phyloP scores from a whole-genome alignment of 1,139 yeast genomes.

The Blastobotrys serpentis region DNA sequence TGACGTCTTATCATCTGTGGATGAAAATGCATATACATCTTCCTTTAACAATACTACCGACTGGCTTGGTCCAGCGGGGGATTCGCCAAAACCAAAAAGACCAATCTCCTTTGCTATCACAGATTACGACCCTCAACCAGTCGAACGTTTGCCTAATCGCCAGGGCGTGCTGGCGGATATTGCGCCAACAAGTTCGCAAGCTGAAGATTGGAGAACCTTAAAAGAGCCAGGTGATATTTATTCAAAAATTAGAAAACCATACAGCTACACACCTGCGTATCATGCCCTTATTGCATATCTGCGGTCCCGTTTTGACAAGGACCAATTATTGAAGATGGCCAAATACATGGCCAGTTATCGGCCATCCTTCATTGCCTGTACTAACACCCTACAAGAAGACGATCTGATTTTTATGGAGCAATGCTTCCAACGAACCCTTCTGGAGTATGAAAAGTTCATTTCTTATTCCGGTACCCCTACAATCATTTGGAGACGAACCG shows the following conservation, averaged over 20 bases:
- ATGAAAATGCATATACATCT: constrained; percentile 13
- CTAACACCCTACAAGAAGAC: constrained; percentile 81
- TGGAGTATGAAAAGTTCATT: constrained; percentile 85
- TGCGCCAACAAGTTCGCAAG: constrained; percentile 14
- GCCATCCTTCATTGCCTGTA: constrained; percentile 90
- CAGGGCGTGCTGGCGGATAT: constrained; percentile 17
- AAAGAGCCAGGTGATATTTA: constrained; percentile 74
- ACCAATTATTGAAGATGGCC: constrained; percentile 77
- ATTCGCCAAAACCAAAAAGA: constrained; percentile 25
- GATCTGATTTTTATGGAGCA: constrained; percentile 95
- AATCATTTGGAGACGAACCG: constrained; percentile 91
- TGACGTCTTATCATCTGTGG: constrained; percentile 29
- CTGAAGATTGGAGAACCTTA: constrained; percentile 41
- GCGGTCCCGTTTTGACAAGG: constrained; percentile 64
- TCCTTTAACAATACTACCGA: constrained; percentile 16
- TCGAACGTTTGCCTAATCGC: constrained; percentile 3
- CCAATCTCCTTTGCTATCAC: constrained; percentile 32
- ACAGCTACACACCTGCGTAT: constrained; percentile 86
- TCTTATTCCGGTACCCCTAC: constrained; percentile 90
- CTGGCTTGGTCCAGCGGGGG: constrained; percentile 23
- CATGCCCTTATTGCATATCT: constrained; percentile 77
- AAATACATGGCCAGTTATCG: constrained; percentile 86
- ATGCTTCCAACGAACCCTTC: constrained; percentile 85
- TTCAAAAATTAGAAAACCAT: constrained; percentile 69
- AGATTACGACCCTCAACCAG: constrained; percentile 11